Base-by-base conservation (phyloP, 495 filamentous ascomycete genomes). In the Parachaetomium inaequale region DNA sequence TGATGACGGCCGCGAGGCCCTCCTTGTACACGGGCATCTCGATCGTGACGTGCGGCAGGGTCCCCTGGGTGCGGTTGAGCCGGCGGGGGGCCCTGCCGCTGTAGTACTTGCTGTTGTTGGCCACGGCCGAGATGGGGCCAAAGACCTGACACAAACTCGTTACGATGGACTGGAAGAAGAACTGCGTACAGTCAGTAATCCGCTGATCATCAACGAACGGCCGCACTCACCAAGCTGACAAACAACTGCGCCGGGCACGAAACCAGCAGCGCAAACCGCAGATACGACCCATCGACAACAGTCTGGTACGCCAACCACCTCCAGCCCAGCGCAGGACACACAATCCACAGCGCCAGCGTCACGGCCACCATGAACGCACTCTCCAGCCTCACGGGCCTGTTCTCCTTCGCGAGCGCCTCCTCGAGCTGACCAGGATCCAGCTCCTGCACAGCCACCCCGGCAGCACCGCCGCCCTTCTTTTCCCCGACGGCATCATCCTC, bases 131-230 rank as follows among this genome's bases (percentile, higher is more conserved):
- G 34, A 90, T 83, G 15, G 88, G 88, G 17, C 89, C 88, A 57
- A 92, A 85, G 52, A 86, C 81, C 71, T 92, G 88, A 15, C 87
- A 85, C 55, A 91, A 65, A 68, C 87, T 88, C 40, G 88, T 87
- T 57, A 90, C 76, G 58, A 91, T 85, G 65, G 88, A 87, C 72
- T 90, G 87, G n/a, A 92, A 91, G 79, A 91, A 92, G 57, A 91
- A 79, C 70, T 91, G 88, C n/a, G 89, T 76, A 4, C 84, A 84
- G 82, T 83, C 83, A 87, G 55, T 31, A 74, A 74, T 7, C 42
- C 42, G 17, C 42, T 46, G n/a, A 23, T 19, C 7, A 23, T 23
- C 42, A 17, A 19, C n/a, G 42, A n/a, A 21, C 42, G 1, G 42
- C 42, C 7, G 42, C 19, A 77, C 81, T 56, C 73, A 83, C 81